Evolutionary conservation across 345 rosid genomes (phyloP).

Genomic region (Ceriops tagal): DNA sequence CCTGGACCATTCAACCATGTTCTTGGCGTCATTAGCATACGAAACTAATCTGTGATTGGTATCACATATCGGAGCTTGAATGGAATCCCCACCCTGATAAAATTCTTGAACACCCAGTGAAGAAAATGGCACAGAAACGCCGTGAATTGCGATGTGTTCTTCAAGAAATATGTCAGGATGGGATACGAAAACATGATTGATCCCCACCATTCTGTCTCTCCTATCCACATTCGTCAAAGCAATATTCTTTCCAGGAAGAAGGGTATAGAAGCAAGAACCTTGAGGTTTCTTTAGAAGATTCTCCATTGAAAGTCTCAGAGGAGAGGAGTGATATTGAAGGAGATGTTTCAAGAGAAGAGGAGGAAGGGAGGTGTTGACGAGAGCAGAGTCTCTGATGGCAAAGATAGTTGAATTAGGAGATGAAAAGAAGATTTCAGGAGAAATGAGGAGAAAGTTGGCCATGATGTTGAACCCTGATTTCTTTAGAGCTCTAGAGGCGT

Average conservation of each 20-base stretch:
- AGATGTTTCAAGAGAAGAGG: conserved; percentile 56
- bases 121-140: conserved; percentile 58
- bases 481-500: conserved; percentile 55
- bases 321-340: conserved; percentile 65
- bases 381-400: conserved; percentile 60
- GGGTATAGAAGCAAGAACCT: conserved; percentile 59
- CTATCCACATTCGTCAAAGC: conserved; percentile 40
- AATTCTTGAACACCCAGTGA: conserved; percentile 24
- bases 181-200: conserved; percentile 52
- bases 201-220: conserved; percentile 36
- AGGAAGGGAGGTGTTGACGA: conserved; percentile 43
- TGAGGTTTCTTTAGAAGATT: conserved; percentile 45
- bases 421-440: conserved; percentile 55
- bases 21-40: conserved; percentile 22
- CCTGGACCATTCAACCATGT: conserved; percentile 48
- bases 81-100: conserved; percentile 28
- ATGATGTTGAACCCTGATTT: conserved; percentile 58
- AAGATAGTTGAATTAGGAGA: conserved; percentile 65
- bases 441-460: conserved; percentile 54
- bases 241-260: conserved; percentile 44
- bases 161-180: conserved; percentile 71
- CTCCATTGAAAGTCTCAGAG: conserved; percentile 45
- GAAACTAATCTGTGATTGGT: conserved; percentile 26
- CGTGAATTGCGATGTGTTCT: conserved; percentile 58
- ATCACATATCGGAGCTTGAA: conserved; percentile 32